phyloP scores from a whole-genome alignment of 345 rosid species.

The Syzygium aromaticum region DNA sequence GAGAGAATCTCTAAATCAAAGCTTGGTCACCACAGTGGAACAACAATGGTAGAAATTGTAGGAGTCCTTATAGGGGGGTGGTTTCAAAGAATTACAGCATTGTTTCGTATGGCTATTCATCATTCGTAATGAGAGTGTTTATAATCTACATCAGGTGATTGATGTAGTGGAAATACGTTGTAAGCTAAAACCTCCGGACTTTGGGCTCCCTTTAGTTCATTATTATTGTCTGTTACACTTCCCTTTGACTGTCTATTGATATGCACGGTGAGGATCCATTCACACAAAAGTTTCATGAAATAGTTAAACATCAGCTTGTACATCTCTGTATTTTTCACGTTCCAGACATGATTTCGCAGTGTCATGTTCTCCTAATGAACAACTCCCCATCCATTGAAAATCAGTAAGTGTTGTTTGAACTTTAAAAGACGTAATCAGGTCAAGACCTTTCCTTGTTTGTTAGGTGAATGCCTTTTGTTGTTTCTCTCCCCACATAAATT shows the following conservation, averaged over 20 bases:
- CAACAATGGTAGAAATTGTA: not conserved
- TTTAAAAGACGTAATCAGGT: not conserved
- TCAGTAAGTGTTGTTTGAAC: no score
- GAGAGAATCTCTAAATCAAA: constrained; percentile 18
- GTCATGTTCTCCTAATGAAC: not conserved
- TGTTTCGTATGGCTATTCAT: not conserved
- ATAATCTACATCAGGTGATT: not conserved
- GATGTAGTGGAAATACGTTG: no score
- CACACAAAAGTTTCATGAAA: not conserved
- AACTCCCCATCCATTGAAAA: not conserved
- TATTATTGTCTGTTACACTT: not conserved
- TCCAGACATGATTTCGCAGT: not conserved
- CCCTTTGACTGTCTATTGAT: not conserved
- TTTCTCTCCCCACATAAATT: no score
- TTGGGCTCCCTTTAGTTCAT: no score
- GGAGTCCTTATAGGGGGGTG: not conserved
- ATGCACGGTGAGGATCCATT: not conserved
- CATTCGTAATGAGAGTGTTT: not conserved
- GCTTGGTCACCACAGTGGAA: not conserved
- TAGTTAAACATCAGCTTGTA: not conserved
- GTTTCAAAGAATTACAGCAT: not conserved
- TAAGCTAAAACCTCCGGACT: not conserved
- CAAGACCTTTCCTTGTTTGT: not conserved
- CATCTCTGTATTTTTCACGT: not conserved
- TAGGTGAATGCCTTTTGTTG: no score